phyloP scores from a whole-genome alignment of 805 yeast genomes.

The Yarrowia deformans region DNA sequence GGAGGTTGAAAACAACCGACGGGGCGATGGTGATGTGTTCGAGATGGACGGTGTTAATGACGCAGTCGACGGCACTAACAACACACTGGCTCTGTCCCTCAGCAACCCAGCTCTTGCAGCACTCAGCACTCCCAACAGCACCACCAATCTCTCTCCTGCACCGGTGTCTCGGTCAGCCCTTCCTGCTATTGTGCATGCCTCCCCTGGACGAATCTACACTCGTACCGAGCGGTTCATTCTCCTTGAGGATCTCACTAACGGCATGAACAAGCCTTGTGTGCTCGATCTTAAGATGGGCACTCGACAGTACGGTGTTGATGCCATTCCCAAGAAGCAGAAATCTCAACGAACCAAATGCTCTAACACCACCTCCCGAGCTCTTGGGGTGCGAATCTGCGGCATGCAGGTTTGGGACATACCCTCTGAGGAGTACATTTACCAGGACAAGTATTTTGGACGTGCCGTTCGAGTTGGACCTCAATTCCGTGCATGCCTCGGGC shows the following conservation, averaged over 20 bases:
- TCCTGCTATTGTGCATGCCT: constrained; percentile 46
- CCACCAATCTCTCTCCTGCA: constrained; percentile 25
- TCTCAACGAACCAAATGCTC: constrained; percentile 86
- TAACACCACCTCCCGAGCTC: constrained; percentile 74
- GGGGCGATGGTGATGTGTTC: constrained; percentile 16
- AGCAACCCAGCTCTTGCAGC: constrained; percentile 31
- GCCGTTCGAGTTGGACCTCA: constrained; percentile 71
- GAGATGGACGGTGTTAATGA: constrained; percentile 37
- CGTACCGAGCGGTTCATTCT: constrained; percentile 81
- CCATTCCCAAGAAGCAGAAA: constrained; percentile 68
- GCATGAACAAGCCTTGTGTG: constrained; percentile 86
- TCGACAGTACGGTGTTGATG: constrained; percentile 97
- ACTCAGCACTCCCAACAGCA: constrained; percentile 26
- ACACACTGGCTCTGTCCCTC: constrained; percentile 3
- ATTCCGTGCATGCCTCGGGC: constrained; percentile 74
- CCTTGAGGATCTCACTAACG: constrained; percentile 87
- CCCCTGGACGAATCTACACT: constrained; percentile 49
- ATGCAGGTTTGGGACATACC: constrained; percentile 78
- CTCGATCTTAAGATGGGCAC: constrained; percentile 98
- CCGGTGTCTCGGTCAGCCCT: constrained; percentile 34
- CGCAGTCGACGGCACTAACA: neutral
- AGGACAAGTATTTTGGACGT: constrained; percentile 95
- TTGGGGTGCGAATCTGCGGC: constrained; percentile 96
- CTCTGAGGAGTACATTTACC: constrained; percentile 60
- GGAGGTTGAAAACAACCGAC: constrained; percentile 34